These are phyloP conservation scores for Globisporangium recalcitrans DNA, from an alignment of 352 stramenopile genomes.

Conservation along the genomic window DNA sequence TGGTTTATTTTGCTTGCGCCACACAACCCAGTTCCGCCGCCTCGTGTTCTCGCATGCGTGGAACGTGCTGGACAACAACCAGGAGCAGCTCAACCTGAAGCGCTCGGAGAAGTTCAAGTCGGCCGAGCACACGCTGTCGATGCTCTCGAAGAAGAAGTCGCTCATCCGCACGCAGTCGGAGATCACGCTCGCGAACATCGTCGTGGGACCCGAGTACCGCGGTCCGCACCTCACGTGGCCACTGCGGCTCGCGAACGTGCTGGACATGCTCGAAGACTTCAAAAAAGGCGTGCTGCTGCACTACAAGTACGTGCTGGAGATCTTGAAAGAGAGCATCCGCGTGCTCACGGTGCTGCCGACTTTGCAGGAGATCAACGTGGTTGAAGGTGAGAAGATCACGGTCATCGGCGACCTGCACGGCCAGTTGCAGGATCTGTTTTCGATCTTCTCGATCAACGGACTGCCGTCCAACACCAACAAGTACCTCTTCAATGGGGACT, in stretches of 20 bases:
- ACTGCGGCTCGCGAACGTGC: constrained; percentile 75
- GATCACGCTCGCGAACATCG: constrained; percentile 43
- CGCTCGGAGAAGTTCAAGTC: constrained; percentile 83
- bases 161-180: constrained; percentile 52
- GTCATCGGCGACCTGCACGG: constrained; percentile 92
- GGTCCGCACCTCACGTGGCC: constrained; percentile 82
- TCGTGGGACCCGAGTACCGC: constrained; percentile 55
- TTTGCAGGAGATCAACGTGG: constrained; percentile 83
- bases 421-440: constrained; percentile 93
- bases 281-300: constrained; percentile 86
- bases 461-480: constrained; percentile 88
- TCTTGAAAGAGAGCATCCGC: constrained; percentile 70
- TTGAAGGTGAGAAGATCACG: constrained; percentile 87
- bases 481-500: constrained; percentile 97
- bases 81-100: constrained; percentile 87
- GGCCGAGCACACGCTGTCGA: constrained; percentile 70
- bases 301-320: constrained; percentile 88
- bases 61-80: constrained; percentile 89
- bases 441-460: constrained; percentile 92
- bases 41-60: constrained; percentile 80
- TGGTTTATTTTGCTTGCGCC: neutral
- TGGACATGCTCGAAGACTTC: constrained; percentile 89
- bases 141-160: constrained; percentile 61
- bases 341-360: constrained; percentile 61
- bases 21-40: constrained; percentile 44